These are phyloP conservation scores for Phytopythium mirpurense DNA, from an alignment of 352 stramenopile genomes.

Conservation along the genomic window DNA sequence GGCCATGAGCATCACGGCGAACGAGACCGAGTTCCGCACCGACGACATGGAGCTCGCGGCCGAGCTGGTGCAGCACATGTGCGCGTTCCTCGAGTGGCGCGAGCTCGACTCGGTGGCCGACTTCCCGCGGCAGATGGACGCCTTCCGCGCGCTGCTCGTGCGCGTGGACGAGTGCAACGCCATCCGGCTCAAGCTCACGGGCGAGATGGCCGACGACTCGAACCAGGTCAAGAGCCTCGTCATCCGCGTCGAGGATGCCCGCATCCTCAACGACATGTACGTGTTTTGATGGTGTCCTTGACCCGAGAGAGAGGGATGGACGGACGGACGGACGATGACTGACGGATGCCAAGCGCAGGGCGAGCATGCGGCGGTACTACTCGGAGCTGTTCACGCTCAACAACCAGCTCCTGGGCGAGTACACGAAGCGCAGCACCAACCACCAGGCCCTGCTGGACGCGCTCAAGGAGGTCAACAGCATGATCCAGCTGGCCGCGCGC, in stretches of 20 bases:
- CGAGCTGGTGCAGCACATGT: conserved; percentile 89
- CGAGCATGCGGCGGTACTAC: conserved; percentile 83
- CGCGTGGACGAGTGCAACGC: conserved; percentile 86
- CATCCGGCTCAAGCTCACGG: conserved; percentile 85
- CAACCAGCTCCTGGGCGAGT: conserved; percentile 88
- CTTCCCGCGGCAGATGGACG: conserved; percentile 87
- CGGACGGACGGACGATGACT: no score
- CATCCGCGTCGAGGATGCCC: conserved; percentile 89
- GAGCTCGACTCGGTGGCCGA: conserved; percentile 82
- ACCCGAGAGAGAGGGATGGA: no score
- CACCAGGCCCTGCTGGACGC: conserved; percentile 87
- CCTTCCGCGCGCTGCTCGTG: conserved; percentile 66
- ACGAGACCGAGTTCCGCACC: conserved; percentile 66
- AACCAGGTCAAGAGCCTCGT: conserved; percentile 90
- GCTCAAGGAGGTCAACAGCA: conserved; percentile 90
- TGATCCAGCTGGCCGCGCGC: conserved; percentile 87
- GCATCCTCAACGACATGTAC: conserved; percentile 91
- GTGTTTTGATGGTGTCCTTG: conserved; percentile 9
- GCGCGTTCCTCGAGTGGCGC: conserved; percentile 70
- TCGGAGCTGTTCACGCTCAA: conserved; percentile 90
- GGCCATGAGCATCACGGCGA: conserved; percentile 34
- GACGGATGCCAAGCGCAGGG: conserved; percentile 18
- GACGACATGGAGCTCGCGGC: conserved; percentile 84
- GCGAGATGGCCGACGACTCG: conserved; percentile 92
- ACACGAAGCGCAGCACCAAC: conserved; percentile 91